phyloP scores from a whole-genome alignment of 108 stramenopile genomes.

The Cylindrotheca closterium region DNA sequence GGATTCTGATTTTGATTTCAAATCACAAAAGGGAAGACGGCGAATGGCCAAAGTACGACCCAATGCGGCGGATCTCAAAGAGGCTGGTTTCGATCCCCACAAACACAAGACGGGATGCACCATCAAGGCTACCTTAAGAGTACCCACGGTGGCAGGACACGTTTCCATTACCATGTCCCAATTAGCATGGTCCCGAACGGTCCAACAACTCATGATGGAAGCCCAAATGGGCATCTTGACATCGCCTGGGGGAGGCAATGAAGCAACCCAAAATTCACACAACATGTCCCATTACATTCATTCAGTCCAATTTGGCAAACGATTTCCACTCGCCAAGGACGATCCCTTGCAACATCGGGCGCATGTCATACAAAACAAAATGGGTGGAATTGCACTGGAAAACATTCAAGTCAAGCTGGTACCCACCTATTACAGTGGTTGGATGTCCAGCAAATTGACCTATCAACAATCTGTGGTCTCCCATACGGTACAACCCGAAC shows the following conservation, averaged over 20 bases:
- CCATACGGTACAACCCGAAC: conserved; percentile 73
- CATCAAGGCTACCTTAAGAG: conserved; percentile 26
- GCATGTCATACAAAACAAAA: conserved; percentile 63
- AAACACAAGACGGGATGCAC: conserved; percentile 40
- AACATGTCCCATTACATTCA: conserved; percentile 77
- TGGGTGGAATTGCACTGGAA: conserved; percentile 65
- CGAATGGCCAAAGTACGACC: conserved; percentile 16
- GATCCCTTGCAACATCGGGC: conserved; percentile 56
- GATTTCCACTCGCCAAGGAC: conserved; percentile 43
- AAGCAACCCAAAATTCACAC: conserved; percentile 14
- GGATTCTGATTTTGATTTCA: conserved; percentile 11
- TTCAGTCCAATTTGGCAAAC: conserved; percentile 66
- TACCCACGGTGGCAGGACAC: conserved; percentile 47
- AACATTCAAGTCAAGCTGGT: conserved; percentile 69
- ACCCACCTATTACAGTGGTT: conserved; percentile 58
- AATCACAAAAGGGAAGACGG: conserved; percentile 8
- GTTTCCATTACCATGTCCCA: conserved; percentile 32
- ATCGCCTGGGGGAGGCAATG: conserved; percentile 6
- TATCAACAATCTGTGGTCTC: conserved; percentile 64
- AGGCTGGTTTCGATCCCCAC: conserved; percentile 19
- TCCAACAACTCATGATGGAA: conserved; percentile 22
- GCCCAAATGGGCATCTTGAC: conserved; percentile 4
- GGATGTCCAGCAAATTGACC: conserved; percentile 21
- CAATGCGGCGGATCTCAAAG: conserved; percentile 14
- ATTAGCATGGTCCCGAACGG: conserved; percentile 33